Evolutionary conservation across 257 asterid species (phyloP).

Genomic region (Solanum appendiculatum): DNA sequence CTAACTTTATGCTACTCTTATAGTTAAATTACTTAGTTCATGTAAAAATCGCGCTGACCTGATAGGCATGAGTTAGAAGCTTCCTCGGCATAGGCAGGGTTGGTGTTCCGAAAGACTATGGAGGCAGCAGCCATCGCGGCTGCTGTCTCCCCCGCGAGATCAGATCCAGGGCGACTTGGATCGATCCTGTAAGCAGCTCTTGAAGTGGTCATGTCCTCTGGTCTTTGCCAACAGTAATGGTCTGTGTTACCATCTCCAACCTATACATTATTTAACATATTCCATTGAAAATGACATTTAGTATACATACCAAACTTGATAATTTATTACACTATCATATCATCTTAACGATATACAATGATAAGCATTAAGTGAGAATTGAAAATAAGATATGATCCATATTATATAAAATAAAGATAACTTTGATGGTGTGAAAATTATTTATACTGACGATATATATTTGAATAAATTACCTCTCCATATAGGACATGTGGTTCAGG

Average conservation of each 20-base stretch:
- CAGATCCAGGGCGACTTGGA: slow-evolving; percentile 77
- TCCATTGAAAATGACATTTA: neutral
- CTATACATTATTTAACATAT: slow-evolving; percentile 18
- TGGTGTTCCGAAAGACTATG: slow-evolving; percentile 57
- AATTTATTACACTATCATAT: no score
- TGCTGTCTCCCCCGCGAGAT: slow-evolving; percentile 94
- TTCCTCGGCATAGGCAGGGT: slow-evolving; percentile 51
- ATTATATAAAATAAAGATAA: neutral
- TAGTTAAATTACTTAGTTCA: neutral
- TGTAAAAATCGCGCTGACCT: slow-evolving; percentile 28
- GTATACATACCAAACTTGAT: neutral
- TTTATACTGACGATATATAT: neutral
- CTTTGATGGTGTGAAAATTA: neutral
- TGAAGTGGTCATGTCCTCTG: slow-evolving; percentile 92
- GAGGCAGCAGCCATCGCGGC: slow-evolving; percentile 98
- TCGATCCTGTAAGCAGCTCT: slow-evolving; percentile 72
- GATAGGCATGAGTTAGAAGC: slow-evolving; percentile 68
- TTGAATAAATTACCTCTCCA: slow-evolving; percentile 54
- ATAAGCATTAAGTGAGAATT: no score
- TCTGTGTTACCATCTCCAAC: slow-evolving; percentile 94
- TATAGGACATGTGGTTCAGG: slow-evolving; percentile 78
- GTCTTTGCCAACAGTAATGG: slow-evolving; percentile 93
- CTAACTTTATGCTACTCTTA: neutral
- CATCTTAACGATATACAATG: no score
- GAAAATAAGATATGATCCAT: no score